Conservation (phyloP, 257 asterid species). For the Ilex aquifolium region DNA sequence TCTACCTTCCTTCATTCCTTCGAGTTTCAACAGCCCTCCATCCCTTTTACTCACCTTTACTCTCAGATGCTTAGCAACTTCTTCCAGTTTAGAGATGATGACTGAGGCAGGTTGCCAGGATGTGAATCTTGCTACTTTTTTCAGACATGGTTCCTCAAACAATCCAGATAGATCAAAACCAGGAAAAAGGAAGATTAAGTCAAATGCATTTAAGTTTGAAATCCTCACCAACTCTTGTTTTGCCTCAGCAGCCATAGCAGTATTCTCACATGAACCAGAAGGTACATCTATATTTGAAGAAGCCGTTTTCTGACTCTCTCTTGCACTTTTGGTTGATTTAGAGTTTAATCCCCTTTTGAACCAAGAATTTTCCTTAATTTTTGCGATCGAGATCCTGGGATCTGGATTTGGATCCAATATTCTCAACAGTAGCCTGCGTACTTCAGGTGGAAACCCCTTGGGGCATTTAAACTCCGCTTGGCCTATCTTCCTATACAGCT, state of each 20-base stretch:
- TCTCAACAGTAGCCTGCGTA: constrained; percentile 17
- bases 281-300: background rate
- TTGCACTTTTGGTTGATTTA: background rate
- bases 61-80: constrained; percentile 11
- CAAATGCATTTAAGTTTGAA: constrained; percentile 15
- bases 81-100: constrained; percentile 16
- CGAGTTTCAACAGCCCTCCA: constrained; percentile 13
- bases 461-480: constrained; percentile 26
- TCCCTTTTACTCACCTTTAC: constrained; percentile 14
- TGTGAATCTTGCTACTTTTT: constrained; percentile 10
- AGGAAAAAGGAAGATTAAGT: constrained; percentile 11
- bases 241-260: background rate
- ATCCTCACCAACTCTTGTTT: constrained; percentile 5
- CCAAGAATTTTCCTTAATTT: constrained; percentile 20
- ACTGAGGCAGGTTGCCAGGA: constrained; percentile 10
- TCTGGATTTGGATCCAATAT: constrained; percentile 26
- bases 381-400: constrained; percentile 21
- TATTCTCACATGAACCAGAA: background rate
- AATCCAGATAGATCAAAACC: constrained; percentile 17
- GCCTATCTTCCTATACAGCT: constrained; percentile 22
- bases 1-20: constrained; percentile 16
- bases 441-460: constrained; percentile 21
- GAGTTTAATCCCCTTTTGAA: constrained; percentile 4
- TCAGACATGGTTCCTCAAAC: constrained; percentile 9
- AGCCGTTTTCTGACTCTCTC: background rate